A percentile compares a stretch with the other conserved stretches of the same genome.
These are phyloP conservation scores for Fusarium xylarioides DNA, from an alignment of 2,329 filamentous ascomycete genomes.

Conservation along the genomic window DNA sequence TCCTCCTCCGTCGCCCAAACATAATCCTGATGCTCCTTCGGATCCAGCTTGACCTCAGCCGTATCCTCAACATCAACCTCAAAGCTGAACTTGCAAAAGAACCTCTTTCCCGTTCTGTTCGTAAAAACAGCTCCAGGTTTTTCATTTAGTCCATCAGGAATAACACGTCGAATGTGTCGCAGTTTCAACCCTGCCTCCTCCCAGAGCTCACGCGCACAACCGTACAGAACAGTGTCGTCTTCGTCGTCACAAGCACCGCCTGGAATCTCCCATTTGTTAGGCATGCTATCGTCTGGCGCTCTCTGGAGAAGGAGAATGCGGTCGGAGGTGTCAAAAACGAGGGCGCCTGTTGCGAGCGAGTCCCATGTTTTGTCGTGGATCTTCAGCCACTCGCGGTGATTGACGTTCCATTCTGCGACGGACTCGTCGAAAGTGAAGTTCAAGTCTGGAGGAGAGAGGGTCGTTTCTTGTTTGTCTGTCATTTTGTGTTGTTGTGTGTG, in stretches of 20 bases:
- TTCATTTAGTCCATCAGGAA: conserved; percentile 41
- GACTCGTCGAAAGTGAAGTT: conserved; percentile 38
- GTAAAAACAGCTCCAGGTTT: conserved; percentile 45
- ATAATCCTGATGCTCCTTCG: conserved; percentile 53
- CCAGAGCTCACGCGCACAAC: conserved; percentile 57
- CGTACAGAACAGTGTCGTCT: conserved; percentile 54
- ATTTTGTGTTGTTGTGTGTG: conserved; percentile 1
- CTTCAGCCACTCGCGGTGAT: conserved; percentile 39
- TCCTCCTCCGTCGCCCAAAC: conserved; percentile 53
- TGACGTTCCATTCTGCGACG: conserved; percentile 38
- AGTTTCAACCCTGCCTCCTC: conserved; percentile 57
- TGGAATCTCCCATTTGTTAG: conserved; percentile 58
- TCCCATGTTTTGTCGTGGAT: conserved; percentile 40
- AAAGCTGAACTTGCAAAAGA: conserved; percentile 49
- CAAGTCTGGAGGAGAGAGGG: conserved; percentile 3
- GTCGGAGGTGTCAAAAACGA: conserved; percentile 48
- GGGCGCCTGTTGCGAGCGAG: conserved; percentile 46
- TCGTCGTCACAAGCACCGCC: conserved; percentile 57
- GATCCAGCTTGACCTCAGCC: conserved; percentile 48
- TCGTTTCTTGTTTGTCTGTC: not conserved
- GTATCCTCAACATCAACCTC: conserved; percentile 46
- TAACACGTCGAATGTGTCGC: conserved; percentile 40
- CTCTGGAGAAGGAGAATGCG: conserved; percentile 58
- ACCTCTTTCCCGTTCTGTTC: conserved; percentile 45
- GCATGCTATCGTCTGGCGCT: conserved; percentile 55